Evolutionary conservation across 2,329 filamentous ascomycete genomes (phyloP).

Genomic region (Trichoderma koningii): DNA sequence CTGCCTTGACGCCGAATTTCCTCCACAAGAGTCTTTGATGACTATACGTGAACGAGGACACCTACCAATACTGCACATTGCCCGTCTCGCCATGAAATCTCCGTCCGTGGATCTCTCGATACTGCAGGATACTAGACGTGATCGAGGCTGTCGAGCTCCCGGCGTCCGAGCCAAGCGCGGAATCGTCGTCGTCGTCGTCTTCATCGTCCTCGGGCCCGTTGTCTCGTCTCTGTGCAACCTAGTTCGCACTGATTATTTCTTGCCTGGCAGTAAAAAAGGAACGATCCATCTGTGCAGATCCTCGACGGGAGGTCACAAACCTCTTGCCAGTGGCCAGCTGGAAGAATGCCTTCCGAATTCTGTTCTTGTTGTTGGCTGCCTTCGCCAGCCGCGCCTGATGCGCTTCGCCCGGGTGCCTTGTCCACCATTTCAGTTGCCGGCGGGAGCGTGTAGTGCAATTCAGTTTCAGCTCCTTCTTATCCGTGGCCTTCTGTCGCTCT

Average conservation of each 20-base stretch:
- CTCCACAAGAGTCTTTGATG: neutral
- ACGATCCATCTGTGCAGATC: neutral
- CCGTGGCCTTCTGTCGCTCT: neutral
- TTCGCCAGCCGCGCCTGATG: conserved; percentile 3
- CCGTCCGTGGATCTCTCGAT: conserved; percentile 39
- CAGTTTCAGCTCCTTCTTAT: neutral
- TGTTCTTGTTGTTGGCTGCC: conserved; percentile 4
- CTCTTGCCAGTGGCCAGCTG: conserved; percentile 25
- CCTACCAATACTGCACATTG: conserved; percentile 22
- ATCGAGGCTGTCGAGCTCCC: conserved; percentile 39
- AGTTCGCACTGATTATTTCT: neutral
- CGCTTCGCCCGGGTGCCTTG: neutral
- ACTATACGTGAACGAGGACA: neutral
- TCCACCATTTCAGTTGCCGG: neutral
- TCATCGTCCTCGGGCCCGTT: conserved; percentile 13
- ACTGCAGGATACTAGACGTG: conserved; percentile 39
- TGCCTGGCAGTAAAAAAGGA: neutral
- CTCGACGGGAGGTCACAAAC: neutral
- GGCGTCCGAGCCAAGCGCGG: conserved; percentile 32
- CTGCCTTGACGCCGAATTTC: too few relatives aligned
- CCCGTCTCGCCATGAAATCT: conserved; percentile 35
- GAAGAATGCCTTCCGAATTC: conserved; percentile 18
- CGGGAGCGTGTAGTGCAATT: neutral
- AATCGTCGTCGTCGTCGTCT: conserved; percentile 33
- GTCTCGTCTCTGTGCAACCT: conserved; percentile 11